phyloP scores from a whole-genome alignment of 345 rosid species.

The Boechera retrofracta region DNA sequence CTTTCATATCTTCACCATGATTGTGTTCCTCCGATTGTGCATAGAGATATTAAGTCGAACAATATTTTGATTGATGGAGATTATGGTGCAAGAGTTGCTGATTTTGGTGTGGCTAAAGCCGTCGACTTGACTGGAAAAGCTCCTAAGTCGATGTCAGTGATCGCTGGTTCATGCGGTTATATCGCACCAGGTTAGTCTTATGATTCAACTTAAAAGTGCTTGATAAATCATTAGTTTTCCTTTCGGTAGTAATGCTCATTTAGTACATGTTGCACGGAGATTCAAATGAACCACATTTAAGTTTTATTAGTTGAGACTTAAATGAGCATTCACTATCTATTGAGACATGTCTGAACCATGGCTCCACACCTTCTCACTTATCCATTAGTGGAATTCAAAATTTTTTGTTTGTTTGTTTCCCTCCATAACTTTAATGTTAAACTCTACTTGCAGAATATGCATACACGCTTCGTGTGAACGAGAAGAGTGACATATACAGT shows the following conservation, averaged over 20 bases:
- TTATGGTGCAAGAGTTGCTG: slow-evolving; percentile 95
- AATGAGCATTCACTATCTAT: slow-evolving; percentile 44
- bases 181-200: slow-evolving; percentile 91
- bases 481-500: slow-evolving; percentile 98
- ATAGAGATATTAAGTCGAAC: slow-evolving; percentile 95
- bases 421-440: slow-evolving; percentile 27
- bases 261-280: slow-evolving; percentile 32
- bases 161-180: slow-evolving; percentile 98
- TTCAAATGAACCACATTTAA: slow-evolving; percentile 29
- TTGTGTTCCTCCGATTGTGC: slow-evolving; percentile 93
- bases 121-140: slow-evolving; percentile 71
- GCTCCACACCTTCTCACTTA: slow-evolving; percentile 40
- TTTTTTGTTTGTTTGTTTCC: slow-evolving; percentile 23
- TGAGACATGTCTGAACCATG: slow-evolving; percentile 39
- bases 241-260: background rate
- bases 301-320: slow-evolving; percentile 39
- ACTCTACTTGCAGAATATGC: slow-evolving; percentile 78
- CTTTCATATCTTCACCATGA: slow-evolving; percentile 95
- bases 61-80: slow-evolving; percentile 89
- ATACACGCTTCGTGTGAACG: slow-evolving; percentile 95
- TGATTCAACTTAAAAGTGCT: slow-evolving; percentile 7
- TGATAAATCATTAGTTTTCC: background rate
- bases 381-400: slow-evolving; percentile 25
- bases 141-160: slow-evolving; percentile 89
- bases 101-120: slow-evolving; percentile 94